Evolutionary conservation across 176 grass and related monocot genomes (phyloP).

Genomic region (Themeda triandra): DNA sequence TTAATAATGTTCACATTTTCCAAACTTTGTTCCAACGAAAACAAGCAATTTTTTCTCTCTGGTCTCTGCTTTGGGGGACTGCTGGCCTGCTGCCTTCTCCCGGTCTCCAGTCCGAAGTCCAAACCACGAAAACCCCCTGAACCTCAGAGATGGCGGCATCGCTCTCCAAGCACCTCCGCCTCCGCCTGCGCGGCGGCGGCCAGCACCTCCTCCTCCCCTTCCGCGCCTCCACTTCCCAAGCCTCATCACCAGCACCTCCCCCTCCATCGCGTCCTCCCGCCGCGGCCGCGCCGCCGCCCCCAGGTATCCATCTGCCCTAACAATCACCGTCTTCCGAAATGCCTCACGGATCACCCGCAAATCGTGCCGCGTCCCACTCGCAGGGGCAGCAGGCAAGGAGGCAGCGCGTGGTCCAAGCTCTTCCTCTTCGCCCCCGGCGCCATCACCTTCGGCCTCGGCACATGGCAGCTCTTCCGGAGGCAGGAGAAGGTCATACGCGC

Average conservation of each 20-base stretch:
- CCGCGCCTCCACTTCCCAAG: constrained; percentile 33
- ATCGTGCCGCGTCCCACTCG: constrained; percentile 11
- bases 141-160: constrained; percentile 52
- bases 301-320: constrained; percentile 34
- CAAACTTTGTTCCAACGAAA: neutral
- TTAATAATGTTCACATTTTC: neutral
- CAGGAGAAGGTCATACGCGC: constrained; percentile 70
- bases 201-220: constrained; percentile 22
- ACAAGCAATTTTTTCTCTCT: neutral
- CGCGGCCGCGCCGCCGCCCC: constrained; percentile 30
- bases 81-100: neutral
- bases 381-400: constrained; percentile 69
- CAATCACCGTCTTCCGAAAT: constrained; percentile 25
- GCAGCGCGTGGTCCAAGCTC: constrained; percentile 65
- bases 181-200: constrained; percentile 20
- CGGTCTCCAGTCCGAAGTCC: neutral
- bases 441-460: constrained; percentile 94
- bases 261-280: neutral
- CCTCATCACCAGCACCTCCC: constrained; percentile 8
- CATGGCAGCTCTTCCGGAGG: constrained; percentile 94
- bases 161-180: constrained; percentile 54
- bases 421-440: constrained; percentile 90
- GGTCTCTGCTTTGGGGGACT: neutral
- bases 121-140: neutral
- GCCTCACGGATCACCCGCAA: neutral